phyloP scores from a whole-genome alignment of 2,329 filamentous ascomycete species.

The Botrytis deweyae region DNA sequence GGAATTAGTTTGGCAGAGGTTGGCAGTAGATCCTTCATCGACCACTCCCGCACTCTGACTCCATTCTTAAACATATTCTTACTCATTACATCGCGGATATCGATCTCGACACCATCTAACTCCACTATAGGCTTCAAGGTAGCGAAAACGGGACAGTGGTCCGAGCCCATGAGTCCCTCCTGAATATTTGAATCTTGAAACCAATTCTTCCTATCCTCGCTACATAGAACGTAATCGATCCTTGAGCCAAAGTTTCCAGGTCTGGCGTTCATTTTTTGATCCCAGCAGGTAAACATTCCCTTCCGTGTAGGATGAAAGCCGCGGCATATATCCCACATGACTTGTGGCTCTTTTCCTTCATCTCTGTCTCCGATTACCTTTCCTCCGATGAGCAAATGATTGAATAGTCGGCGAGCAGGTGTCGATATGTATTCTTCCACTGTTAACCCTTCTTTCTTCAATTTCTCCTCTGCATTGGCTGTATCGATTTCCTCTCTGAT shows the following conservation, averaged over 20 bases:
- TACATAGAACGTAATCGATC: slow-evolving; percentile 92
- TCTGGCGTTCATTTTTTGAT: slow-evolving; percentile 91
- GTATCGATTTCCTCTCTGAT: slow-evolving; percentile 64
- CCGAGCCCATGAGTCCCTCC: slow-evolving; percentile 89
- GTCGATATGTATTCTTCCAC: slow-evolving; percentile 70
- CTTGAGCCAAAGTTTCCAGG: slow-evolving; percentile 89
- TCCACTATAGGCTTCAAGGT: slow-evolving; percentile 64
- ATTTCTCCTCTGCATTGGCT: slow-evolving; percentile 68
- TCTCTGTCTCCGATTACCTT: slow-evolving; percentile 66
- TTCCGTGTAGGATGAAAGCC: slow-evolving; percentile 74
- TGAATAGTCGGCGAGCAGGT: slow-evolving; percentile 75
- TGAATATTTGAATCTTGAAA: slow-evolving; percentile 82
- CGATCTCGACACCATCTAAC: slow-evolving; percentile 48
- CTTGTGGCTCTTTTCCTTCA: slow-evolving; percentile 64
- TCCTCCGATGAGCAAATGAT: slow-evolving; percentile 77
- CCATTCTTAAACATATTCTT: slow-evolving; percentile 72
- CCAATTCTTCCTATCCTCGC: slow-evolving; percentile 74
- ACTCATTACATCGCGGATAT: slow-evolving; percentile 75
- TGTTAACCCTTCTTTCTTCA: slow-evolving; percentile 68
- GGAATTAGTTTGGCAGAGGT: slow-evolving; percentile 81
- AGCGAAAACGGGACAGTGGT: slow-evolving; percentile 93
- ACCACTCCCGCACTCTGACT: slow-evolving; percentile 64
- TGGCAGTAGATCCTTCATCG: slow-evolving; percentile 63
- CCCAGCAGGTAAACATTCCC: slow-evolving; percentile 98
- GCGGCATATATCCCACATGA: slow-evolving; percentile 82